Evolutionary conservation across 2,329 filamentous ascomycete species (phyloP).

Genomic region (Bipolaris gigantea): DNA sequence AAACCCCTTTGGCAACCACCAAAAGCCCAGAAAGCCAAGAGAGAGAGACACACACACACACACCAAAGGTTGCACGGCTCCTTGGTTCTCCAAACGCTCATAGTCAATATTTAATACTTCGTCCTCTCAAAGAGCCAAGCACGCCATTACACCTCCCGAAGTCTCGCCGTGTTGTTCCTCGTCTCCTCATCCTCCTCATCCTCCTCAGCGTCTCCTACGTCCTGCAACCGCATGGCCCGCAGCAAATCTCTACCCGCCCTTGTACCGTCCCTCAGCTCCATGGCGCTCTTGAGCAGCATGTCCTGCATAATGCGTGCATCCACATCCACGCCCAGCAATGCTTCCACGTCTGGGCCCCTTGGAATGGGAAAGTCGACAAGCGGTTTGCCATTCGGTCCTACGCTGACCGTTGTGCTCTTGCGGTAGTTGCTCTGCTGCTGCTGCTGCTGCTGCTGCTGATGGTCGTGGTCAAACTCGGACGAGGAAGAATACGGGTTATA

Average conservation of each 20-base stretch:
- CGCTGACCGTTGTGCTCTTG: conserved; percentile 27
- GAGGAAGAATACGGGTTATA: conserved; percentile 28
- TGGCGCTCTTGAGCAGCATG: conserved; percentile 35
- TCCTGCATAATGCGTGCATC: conserved; percentile 28
- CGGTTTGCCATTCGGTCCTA: conserved; percentile 38
- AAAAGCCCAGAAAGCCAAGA: too few species aligned
- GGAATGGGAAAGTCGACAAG: conserved; percentile 42
- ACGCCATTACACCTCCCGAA: conserved; percentile 1
- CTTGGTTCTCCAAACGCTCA: too few species aligned
- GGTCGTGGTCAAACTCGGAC: conserved; percentile 21
- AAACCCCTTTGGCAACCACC: too few species aligned
- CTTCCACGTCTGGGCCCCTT: conserved; percentile 32
- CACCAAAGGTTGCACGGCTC: too few species aligned
- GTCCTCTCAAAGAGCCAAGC: too few species aligned
- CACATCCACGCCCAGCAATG: conserved; percentile 23
- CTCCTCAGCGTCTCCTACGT: conserved; percentile 22
- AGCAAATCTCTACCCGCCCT: conserved; percentile 36
- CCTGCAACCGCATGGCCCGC: conserved; percentile 36
- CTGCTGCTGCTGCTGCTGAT: conserved; percentile 5
- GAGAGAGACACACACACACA: too few species aligned
- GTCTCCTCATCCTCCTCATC: conserved; percentile 5
- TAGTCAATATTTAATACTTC: not conserved
- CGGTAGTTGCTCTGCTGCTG: conserved; percentile 7
- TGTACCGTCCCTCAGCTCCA: conserved; percentile 37
- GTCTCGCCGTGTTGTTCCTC: conserved; percentile 12